These are phyloP conservation scores for Punica granatum DNA, from an alignment of 345 rosid genomes.

Conservation along the genomic window DNA sequence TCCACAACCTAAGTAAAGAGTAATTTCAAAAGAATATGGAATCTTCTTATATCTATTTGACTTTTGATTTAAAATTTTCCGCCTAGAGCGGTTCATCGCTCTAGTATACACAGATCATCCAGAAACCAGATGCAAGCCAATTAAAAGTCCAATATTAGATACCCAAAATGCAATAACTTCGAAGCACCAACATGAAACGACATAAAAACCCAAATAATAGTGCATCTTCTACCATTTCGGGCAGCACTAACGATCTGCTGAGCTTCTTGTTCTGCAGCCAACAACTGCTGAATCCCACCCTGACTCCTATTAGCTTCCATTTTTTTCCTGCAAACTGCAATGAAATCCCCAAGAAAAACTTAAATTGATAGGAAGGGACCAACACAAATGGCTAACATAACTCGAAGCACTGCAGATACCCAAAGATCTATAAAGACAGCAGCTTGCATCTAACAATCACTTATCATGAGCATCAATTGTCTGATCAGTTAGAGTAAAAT, in stretches of 20 bases:
- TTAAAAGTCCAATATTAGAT: not conserved
- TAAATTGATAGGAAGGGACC: not conserved
- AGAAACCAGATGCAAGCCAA: too few species aligned
- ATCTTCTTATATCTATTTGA: too few species aligned
- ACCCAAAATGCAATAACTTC: not conserved
- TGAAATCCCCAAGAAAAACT: not conserved
- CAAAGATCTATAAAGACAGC: not conserved
- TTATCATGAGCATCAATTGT: not conserved
- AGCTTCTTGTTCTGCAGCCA: conserved; percentile 90
- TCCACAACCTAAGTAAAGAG: too few species aligned
- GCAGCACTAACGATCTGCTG: conserved; percentile 80
- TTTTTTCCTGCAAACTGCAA: conserved; percentile 13
- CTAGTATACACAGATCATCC: too few species aligned
- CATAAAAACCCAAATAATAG: not conserved
- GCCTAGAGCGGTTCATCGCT: too few species aligned
- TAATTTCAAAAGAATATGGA: too few species aligned
- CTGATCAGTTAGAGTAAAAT: not conserved
- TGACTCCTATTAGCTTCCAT: conserved; percentile 73
- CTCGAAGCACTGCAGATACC: too few species aligned
- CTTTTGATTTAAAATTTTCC: too few species aligned
- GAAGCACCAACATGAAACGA: not conserved
- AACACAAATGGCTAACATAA: not conserved
- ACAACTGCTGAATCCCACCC: conserved; percentile 82
- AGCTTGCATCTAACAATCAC: not conserved
- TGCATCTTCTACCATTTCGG: conserved; percentile 32